A percentile compares a stretch with the other conserved stretches of the same genome.
Conservation (phyloP, 2,329 filamentous ascomycete species). For the Whalleya microplaca region DNA sequence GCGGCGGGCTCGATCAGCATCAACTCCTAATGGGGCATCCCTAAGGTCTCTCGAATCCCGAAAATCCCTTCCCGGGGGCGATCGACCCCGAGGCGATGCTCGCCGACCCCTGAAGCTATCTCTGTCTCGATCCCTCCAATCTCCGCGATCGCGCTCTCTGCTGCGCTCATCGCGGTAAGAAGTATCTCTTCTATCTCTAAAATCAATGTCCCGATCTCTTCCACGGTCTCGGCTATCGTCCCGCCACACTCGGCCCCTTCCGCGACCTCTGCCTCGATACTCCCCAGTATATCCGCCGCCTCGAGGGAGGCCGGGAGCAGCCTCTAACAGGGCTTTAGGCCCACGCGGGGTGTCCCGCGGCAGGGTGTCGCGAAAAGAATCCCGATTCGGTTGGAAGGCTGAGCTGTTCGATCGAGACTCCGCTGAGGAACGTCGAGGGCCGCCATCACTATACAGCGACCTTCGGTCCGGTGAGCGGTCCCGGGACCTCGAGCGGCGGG, state of each 20-base stretch:
- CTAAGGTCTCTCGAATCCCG: conserved; percentile 57
- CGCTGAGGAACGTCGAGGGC: conserved; percentile 69
- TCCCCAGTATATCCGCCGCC: conserved; percentile 69
- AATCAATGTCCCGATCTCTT: conserved; percentile 64
- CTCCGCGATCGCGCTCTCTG: conserved; percentile 58
- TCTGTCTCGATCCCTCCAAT: conserved; percentile 56
- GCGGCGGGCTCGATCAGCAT: conserved; percentile 68
- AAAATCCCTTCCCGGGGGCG: conserved; percentile 67
- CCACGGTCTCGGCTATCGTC: conserved; percentile 66
- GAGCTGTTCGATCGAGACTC: conserved; percentile 60
- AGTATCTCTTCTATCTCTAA: conserved; percentile 56
- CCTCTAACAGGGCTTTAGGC: conserved; percentile 79
- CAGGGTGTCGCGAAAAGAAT: conserved; percentile 59
- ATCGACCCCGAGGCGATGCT: conserved; percentile 63
- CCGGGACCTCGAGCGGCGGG: conserved; percentile 66
- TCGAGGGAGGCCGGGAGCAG: conserved; percentile 66
- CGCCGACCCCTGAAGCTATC: conserved; percentile 61
- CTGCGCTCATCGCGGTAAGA: conserved; percentile 62
- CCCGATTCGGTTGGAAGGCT: conserved; percentile 64
- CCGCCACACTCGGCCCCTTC: conserved; percentile 59
- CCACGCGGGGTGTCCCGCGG: conserved; percentile 77
- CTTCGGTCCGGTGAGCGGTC: conserved; percentile 69
- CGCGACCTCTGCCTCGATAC: conserved; percentile 62
- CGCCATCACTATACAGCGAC: conserved; percentile 62
- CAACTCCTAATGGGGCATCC: conserved; percentile 64